Conservation (phyloP, 2,329 filamentous ascomycete genomes). For the Thielaviopsis cerberus region DNA sequence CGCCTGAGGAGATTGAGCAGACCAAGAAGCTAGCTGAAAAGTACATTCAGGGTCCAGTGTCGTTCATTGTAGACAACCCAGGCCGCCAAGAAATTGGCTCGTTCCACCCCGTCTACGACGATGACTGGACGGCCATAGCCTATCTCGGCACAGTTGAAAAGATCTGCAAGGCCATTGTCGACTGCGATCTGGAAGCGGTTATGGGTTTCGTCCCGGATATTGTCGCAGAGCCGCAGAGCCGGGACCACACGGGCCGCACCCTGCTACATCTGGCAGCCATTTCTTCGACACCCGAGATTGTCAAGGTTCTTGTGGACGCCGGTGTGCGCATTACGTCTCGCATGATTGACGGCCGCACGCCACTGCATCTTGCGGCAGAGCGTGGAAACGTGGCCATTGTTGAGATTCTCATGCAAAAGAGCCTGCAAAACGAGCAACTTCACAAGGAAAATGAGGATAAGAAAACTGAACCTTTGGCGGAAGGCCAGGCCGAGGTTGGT, state of each 20-base stretch:
- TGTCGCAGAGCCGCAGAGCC: slow-evolving; percentile 48
- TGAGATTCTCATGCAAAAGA: slow-evolving; percentile 53
- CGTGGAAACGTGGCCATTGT: slow-evolving; percentile 52
- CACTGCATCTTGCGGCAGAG: slow-evolving; percentile 63
- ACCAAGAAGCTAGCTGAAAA: slow-evolving; percentile 55
- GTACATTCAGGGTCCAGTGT: slow-evolving; percentile 55
- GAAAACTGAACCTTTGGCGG: slow-evolving; percentile 19
- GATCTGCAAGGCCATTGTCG: slow-evolving; percentile 66
- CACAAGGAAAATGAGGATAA: slow-evolving; percentile 40
- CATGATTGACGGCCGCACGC: slow-evolving; percentile 61
- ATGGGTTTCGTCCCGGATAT: slow-evolving; percentile 51
- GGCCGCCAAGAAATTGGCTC: slow-evolving; percentile 53
- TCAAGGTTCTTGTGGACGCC: slow-evolving; percentile 50
- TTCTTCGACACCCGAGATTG: slow-evolving; percentile 49
- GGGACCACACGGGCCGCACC: slow-evolving; percentile 62
- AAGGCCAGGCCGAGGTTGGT: slow-evolving; percentile 4
- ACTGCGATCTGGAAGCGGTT: slow-evolving; percentile 51
- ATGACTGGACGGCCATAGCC: slow-evolving; percentile 83
- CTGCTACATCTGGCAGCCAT: slow-evolving; percentile 61
- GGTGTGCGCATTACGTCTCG: slow-evolving; percentile 57
- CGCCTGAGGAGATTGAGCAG: slow-evolving; percentile 51
- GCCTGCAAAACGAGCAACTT: slow-evolving; percentile 51
- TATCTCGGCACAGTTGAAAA: slow-evolving; percentile 64
- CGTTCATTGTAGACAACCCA: slow-evolving; percentile 64
- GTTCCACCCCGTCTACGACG: slow-evolving; percentile 64